Percentiles rank a stretch among this genome's conserved stretches.
Evolutionary conservation across 345 rosid genomes (phyloP).

Genomic region (Sonneratia caseolaris): DNA sequence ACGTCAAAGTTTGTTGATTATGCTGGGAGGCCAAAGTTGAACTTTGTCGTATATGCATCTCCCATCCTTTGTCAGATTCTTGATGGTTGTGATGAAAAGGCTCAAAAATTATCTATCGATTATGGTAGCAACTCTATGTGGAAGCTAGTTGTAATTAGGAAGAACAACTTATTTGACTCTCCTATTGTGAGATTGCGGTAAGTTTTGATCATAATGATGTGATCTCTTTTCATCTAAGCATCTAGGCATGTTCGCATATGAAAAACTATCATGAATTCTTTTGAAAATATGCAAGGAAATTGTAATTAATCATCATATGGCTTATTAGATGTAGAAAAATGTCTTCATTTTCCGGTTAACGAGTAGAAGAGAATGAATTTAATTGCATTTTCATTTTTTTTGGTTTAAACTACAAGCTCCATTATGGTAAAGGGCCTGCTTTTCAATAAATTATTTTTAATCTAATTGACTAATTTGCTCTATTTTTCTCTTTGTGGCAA

Average conservation of each 20-base stretch:
- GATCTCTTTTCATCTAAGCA: background rate
- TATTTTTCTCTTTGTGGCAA: conserved; percentile 22
- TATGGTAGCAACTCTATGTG: conserved; percentile 59
- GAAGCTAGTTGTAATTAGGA: conserved; percentile 40
- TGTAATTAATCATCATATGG: too few relatives aligned
- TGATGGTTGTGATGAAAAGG: conserved; percentile 49
- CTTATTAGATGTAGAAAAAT: too few relatives aligned
- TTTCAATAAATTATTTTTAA: background rate
- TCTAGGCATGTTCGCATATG: background rate
- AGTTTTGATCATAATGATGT: conserved; percentile 19
- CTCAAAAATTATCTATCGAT: conserved; percentile 29
- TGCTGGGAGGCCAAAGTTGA: conserved; percentile 52
- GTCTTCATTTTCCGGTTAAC: too few relatives aligned
- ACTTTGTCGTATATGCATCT: conserved; percentile 53
- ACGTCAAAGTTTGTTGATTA: conserved; percentile 34
- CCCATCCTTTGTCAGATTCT: conserved; percentile 45
- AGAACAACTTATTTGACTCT: conserved; percentile 21
- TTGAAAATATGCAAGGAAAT: too few relatives aligned
- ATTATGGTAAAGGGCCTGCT: background rate
- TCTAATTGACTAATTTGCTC: background rate
- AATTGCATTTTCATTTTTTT: too few relatives aligned
- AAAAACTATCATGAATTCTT: background rate
- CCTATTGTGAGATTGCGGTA: conserved; percentile 68
- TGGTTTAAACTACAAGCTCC: background rate
- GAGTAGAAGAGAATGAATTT: background rate